Evolutionary conservation across 2,329 filamentous ascomycete species (phyloP).

Genomic region (Microdochium nivale): DNA sequence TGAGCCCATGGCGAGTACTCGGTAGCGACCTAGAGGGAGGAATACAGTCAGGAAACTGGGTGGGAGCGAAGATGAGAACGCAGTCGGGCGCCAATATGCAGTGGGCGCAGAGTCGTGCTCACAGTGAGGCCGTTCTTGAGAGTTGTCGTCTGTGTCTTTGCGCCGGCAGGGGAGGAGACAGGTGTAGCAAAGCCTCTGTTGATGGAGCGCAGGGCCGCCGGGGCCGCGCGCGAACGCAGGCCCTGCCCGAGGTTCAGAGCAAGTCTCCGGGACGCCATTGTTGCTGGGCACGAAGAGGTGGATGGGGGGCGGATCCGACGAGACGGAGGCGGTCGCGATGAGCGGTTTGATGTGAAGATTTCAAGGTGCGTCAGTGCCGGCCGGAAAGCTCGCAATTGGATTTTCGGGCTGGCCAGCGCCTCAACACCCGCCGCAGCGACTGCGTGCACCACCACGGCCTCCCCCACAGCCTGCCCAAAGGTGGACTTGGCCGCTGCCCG

Average conservation of each 20-base stretch:
- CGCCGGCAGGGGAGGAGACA: conserved; percentile 49
- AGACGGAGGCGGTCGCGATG: conserved; percentile 17
- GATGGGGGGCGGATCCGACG: conserved; percentile 10
- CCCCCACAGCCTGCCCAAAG: too few species aligned
- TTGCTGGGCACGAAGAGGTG: conserved; percentile 32
- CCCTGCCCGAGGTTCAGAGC: conserved; percentile 89
- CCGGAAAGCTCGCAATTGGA: not conserved
- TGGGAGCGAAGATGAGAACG: conserved; percentile 4
- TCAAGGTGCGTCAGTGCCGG: conserved; percentile 15
- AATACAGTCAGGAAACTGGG: conserved; percentile 9
- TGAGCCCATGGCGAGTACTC: conserved; percentile 98
- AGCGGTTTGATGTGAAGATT: conserved; percentile 43
- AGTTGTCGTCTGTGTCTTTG: conserved; percentile 92
- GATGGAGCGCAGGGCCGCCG: conserved; percentile 68
- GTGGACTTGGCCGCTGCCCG: too few species aligned
- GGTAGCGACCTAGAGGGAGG: conserved; percentile 69
- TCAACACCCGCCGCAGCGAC: conserved; percentile 11
- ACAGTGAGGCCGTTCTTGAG: conserved; percentile 97
- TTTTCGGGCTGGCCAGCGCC: conserved; percentile 9
- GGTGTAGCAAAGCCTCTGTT: conserved; percentile 87
- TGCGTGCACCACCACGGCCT: too few species aligned
- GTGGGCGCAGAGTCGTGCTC: conserved; percentile 18
- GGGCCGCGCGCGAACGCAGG: conserved; percentile 78
- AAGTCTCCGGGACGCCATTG: conserved; percentile 95
- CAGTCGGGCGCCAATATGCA: conserved; percentile 15